These are phyloP conservation scores for Ascocoryne sarcoides DNA, from an alignment of 2,329 filamentous ascomycete genomes.

Conservation along the genomic window DNA sequence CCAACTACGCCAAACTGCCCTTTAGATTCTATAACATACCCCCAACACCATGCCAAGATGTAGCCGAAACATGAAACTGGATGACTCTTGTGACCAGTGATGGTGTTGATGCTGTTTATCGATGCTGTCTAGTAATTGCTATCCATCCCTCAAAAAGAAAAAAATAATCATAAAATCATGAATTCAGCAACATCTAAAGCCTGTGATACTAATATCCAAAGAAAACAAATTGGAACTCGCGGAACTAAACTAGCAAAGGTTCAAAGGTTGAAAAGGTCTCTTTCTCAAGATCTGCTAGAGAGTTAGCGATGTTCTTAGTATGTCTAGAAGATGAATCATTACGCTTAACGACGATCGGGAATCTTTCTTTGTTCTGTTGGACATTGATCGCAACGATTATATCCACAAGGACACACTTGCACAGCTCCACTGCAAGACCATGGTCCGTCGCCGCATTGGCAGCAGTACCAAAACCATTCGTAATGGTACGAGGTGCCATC, in stretches of 20 bases:
- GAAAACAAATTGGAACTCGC: background rate
- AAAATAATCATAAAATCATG: background rate
- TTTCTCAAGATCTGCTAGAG: no score
- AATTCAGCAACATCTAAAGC: background rate
- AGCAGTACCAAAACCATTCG: background rate
- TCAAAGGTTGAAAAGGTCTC: background rate
- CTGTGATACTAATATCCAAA: background rate
- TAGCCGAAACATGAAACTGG: background rate
- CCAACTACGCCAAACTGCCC: background rate
- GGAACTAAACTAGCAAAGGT: background rate
- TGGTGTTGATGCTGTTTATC: background rate
- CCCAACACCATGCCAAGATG: background rate
- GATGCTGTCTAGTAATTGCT: background rate
- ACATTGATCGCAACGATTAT: background rate
- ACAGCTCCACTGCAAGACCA: background rate
- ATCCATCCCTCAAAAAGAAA: background rate
- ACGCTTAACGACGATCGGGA: no score
- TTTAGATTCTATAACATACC: background rate
- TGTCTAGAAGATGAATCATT: no score
- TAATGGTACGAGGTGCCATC: background rate
- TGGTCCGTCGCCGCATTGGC: background rate
- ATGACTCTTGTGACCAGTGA: background rate
- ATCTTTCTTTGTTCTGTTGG: background rate
- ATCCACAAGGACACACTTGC: background rate
- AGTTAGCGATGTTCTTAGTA: no score